A percentile compares a stretch with the other conserved stretches of the same genome.
These are phyloP conservation scores for Fistulinella prunicolor DNA, from an alignment of 768 basidiomycete genomes.

Conservation along the genomic window DNA sequence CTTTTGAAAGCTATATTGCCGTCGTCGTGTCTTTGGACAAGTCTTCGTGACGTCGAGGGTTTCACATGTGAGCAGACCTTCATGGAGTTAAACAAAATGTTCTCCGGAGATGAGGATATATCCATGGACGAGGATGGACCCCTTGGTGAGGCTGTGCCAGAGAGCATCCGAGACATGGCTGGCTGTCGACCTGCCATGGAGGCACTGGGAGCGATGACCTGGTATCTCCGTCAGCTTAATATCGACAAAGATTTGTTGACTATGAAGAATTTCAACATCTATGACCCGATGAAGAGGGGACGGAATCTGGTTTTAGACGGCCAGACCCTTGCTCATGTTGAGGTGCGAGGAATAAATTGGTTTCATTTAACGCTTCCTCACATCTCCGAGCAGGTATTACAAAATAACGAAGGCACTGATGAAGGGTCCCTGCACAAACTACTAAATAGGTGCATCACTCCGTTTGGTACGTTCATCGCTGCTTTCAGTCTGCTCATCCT, in stretches of 20 bases:
- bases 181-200: constrained; percentile 67
- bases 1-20: constrained; percentile 81
- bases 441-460: constrained; percentile 81
- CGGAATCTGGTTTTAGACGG: constrained; percentile 86
- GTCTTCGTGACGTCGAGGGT: constrained; percentile 80
- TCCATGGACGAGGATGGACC: constrained; percentile 45
- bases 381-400: constrained; percentile 53
- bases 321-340: constrained; percentile 91
- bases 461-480: constrained; percentile 61
- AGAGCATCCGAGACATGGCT: constrained; percentile 72
- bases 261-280: constrained; percentile 97
- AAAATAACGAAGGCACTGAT: constrained; percentile 91
- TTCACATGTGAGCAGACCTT: constrained; percentile 71
- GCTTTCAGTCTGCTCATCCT: constrained; percentile 3
- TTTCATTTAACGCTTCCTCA: constrained; percentile 7
- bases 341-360: constrained; percentile 46
- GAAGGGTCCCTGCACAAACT: constrained; percentile 87
- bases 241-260: constrained; percentile 93
- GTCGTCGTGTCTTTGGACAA: constrained; percentile 83
- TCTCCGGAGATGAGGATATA: constrained; percentile 45
- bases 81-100: constrained; percentile 64
- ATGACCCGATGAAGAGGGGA: constrained; percentile 93
- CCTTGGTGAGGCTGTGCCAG: constrained; percentile 48
- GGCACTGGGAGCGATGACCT: constrained; percentile 89
- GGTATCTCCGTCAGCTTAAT: constrained; percentile 91